Evolutionary conservation across 495 filamentous ascomycete genomes (phyloP).

Genomic region (Aspergillus campestris): DNA sequence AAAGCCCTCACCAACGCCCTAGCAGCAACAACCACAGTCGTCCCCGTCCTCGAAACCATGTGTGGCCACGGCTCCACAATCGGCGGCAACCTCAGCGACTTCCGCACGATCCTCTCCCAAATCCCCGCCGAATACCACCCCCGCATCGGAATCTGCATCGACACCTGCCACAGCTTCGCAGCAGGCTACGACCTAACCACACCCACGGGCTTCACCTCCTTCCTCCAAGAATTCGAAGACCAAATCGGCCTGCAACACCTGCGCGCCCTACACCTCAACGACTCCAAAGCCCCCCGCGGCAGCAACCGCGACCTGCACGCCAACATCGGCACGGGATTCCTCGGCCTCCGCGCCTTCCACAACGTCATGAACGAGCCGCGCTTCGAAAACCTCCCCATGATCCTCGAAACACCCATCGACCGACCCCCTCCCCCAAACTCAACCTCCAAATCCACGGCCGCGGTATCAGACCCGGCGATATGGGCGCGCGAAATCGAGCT

Average conservation of each 20-base stretch:
- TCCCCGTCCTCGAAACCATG: slow-evolving; percentile 92
- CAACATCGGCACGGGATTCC: slow-evolving; percentile 88
- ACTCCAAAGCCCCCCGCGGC: slow-evolving; percentile 77
- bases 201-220: slow-evolving; percentile 60
- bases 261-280: slow-evolving; percentile 82
- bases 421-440: slow-evolving; percentile 21
- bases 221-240: slow-evolving; percentile 68
- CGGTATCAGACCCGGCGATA: slow-evolving; percentile 59
- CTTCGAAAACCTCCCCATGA: slow-evolving; percentile 77
- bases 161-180: slow-evolving; percentile 92
- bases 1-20: slow-evolving; percentile 72
- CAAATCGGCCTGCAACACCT: slow-evolving; percentile 74
- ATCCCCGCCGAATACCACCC: slow-evolving; percentile 62
- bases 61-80: slow-evolving; percentile 83
- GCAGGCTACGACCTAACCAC: slow-evolving; percentile 85
- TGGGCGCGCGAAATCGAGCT: slow-evolving; percentile 87
- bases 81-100: slow-evolving; percentile 74
- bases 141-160: slow-evolving; percentile 91
- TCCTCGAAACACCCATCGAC: slow-evolving; percentile 91
- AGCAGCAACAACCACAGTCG: slow-evolving; percentile 59
- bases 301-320: slow-evolving; percentile 81
- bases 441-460: neutral
- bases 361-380: slow-evolving; percentile 77
- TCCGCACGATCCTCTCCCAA: slow-evolving; percentile 69
- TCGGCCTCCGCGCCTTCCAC: slow-evolving; percentile 84